phyloP scores from a whole-genome alignment of 371 early-diverging fungal species.

The Apophysomyces variabilis region DNA sequence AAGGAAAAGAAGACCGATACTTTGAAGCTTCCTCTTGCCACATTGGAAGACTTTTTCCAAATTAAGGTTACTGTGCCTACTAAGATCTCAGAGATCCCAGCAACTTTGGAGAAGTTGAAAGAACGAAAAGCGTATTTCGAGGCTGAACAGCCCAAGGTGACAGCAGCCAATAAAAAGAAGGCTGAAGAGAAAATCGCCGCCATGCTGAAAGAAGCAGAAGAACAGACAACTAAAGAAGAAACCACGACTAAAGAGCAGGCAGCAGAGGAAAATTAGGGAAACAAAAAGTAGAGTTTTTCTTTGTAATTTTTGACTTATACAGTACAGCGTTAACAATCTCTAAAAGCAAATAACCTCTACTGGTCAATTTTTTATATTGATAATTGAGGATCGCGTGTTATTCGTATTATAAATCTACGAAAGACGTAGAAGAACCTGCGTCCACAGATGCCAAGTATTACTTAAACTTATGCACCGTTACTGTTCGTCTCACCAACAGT shows the following conservation, averaged over 20 bases:
- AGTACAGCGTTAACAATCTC: too few species aligned
- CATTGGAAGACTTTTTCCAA: slow-evolving; percentile 81
- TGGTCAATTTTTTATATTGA: too few species aligned
- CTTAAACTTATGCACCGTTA: too few species aligned
- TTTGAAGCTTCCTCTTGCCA: slow-evolving; percentile 82
- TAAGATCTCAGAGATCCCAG: slow-evolving; percentile 68
- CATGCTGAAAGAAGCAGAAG: slow-evolving; percentile 60
- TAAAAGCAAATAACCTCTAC: too few species aligned
- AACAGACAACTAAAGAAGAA: slow-evolving; percentile 24
- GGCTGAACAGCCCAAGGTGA: slow-evolving; percentile 78
- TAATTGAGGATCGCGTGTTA: too few species aligned
- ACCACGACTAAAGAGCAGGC: background rate
- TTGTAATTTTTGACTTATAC: slow-evolving; percentile 7
- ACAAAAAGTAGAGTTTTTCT: slow-evolving; percentile 14
- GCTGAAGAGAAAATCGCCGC: slow-evolving; percentile 85
- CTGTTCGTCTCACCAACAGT: too few species aligned
- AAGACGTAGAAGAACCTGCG: too few species aligned
- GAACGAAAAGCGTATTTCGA: slow-evolving; percentile 74
- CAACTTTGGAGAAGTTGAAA: slow-evolving; percentile 72
- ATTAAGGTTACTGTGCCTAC: slow-evolving; percentile 86
- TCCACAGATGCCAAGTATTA: too few species aligned
- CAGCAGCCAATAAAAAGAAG: slow-evolving; percentile 84
- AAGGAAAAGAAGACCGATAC: slow-evolving; percentile 69
- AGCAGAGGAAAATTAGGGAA: background rate
- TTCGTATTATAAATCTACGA: too few species aligned